phyloP scores from a whole-genome alignment of 2,329 filamentous ascomycete species.

The Hymenoscyphus fraxineus region DNA sequence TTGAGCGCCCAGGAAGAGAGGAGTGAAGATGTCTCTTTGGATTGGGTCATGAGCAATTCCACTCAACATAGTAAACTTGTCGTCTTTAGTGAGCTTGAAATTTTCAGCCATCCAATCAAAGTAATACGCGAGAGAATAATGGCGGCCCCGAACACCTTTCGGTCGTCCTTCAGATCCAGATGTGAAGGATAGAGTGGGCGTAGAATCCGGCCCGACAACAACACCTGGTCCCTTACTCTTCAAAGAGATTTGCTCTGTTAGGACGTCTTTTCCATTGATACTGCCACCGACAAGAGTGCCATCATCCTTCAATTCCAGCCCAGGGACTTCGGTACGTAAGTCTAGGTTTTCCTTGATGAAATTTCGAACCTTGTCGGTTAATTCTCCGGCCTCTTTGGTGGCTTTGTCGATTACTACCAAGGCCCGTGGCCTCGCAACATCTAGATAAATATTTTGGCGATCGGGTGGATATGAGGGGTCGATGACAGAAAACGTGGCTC shows the following conservation, averaged over 20 bases:
- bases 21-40: conserved; percentile 79
- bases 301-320: conserved; percentile 66
- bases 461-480: conserved; percentile 81
- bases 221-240: conserved; percentile 60
- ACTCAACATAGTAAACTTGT: conserved; percentile 76
- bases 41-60: conserved; percentile 78
- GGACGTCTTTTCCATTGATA: conserved; percentile 62
- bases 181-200: conserved; percentile 71
- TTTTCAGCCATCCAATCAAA: conserved; percentile 89
- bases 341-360: conserved; percentile 72
- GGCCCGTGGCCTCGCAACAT: conserved; percentile 70
- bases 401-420: conserved; percentile 72
- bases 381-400: conserved; percentile 61
- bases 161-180: conserved; percentile 73
- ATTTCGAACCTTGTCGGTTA: conserved; percentile 52
- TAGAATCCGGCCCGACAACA: conserved; percentile 80
- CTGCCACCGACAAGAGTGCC: conserved; percentile 69
- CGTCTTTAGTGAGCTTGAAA: conserved; percentile 69
- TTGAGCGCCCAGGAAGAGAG: conserved; percentile 78
- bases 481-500: conserved; percentile 62
- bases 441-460: conserved; percentile 77
- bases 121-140: conserved; percentile 82
- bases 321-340: conserved; percentile 71
- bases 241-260: conserved; percentile 52
- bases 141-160: conserved; percentile 83